Evolutionary conservation across 176 grass and related monocot species (phyloP).

Genomic region (Bromus sterilis): DNA sequence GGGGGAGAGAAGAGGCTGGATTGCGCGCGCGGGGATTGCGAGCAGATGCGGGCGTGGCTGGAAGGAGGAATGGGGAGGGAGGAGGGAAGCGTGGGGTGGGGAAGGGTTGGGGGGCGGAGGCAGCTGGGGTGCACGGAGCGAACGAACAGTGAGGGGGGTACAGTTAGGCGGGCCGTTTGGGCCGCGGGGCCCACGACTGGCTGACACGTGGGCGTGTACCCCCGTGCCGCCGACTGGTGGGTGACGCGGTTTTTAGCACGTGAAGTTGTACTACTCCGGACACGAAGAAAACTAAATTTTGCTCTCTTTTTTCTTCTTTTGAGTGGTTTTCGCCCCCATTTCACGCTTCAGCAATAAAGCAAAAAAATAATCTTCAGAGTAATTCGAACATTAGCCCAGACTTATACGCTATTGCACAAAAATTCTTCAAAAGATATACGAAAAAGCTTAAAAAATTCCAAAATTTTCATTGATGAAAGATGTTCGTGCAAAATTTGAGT

Average conservation of each 20-base stretch:
- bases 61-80: constrained; percentile 5
- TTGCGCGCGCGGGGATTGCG: not conserved
- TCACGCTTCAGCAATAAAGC: too few species aligned
- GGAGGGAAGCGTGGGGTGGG: not conserved
- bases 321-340: too few species aligned
- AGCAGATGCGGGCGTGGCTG: not conserved
- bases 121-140: not conserved
- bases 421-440: too few species aligned
- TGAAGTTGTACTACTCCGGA: not conserved
- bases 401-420: too few species aligned
- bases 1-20: not conserved
- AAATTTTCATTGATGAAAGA: too few species aligned
- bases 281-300: not conserved
- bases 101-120: not conserved
- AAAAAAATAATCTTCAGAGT: too few species aligned
- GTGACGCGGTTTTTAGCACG: not conserved
- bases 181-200: not conserved
- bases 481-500: too few species aligned
- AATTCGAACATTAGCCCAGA: too few species aligned
- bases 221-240: not conserved
- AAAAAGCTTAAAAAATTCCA: too few species aligned
- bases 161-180: constrained; percentile 1
- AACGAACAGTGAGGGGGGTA: not conserved
- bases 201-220: constrained; percentile 2
- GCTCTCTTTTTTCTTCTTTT: too few species aligned